A percentile compares a stretch with the other conserved stretches of the same genome.
phyloP scores from a whole-genome alignment of 2,329 filamentous ascomycete species.

The Biscogniauxia mediterranea region DNA sequence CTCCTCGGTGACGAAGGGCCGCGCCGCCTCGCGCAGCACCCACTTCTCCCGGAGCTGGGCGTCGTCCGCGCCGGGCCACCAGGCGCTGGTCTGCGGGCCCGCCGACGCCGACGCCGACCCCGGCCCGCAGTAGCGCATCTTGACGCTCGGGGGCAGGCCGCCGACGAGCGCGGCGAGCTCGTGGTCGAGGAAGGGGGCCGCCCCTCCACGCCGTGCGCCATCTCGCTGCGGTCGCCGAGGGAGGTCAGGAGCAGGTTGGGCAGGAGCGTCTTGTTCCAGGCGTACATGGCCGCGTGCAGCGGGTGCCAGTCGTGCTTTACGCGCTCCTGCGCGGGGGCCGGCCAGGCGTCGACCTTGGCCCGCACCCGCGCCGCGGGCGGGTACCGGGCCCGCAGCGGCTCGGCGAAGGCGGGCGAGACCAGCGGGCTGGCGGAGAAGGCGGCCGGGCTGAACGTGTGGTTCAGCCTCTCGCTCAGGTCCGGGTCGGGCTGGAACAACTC shows the following conservation, averaged over 20 bases:
- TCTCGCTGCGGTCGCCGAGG: constrained; percentile 19
- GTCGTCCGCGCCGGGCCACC: constrained; percentile 5
- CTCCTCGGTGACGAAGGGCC: constrained; percentile 15
- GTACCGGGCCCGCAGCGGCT: constrained; percentile 2
- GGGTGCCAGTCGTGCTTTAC: constrained; percentile 15
- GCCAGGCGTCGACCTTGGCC: constrained; percentile 1
- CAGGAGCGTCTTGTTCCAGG: constrained; percentile 15
- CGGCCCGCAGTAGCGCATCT: constrained; percentile 15
- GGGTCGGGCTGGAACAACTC: neutral
- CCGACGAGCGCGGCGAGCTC: constrained; percentile 15
- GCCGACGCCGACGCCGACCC: constrained; percentile 2
- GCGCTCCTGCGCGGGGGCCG: constrained; percentile 1
- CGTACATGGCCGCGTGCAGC: constrained; percentile 15
- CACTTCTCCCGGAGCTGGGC: constrained; percentile 21
- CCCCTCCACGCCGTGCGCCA: constrained; percentile 21
- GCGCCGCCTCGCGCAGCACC: constrained; percentile 20
- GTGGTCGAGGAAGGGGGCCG: constrained; percentile 20
- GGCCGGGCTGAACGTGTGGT: constrained; percentile 2
- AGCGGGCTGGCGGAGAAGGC: neutral
- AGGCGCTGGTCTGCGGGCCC: constrained; percentile 6
- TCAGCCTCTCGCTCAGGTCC: constrained; percentile 2
- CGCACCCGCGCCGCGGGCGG: constrained; percentile 1
- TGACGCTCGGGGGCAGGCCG: constrained; percentile 15
- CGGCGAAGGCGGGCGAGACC: constrained; percentile 1
- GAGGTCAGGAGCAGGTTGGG: constrained; percentile 13